These are phyloP conservation scores for Alternaria sp. DNA, from an alignment of 2,329 filamentous ascomycete genomes.

Conservation along the genomic window DNA sequence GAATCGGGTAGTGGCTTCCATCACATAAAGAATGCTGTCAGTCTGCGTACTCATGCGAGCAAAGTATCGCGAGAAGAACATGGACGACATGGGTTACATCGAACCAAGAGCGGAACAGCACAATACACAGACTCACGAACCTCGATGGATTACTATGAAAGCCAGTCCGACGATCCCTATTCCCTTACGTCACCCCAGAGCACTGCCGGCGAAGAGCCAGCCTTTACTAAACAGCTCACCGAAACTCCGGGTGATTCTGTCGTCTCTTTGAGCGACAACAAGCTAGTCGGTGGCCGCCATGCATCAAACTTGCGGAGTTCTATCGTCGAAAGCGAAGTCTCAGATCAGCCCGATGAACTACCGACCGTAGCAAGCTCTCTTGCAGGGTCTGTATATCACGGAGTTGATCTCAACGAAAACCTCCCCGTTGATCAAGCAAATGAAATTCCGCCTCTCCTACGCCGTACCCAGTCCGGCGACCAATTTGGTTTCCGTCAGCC, in stretches of 20 bases:
- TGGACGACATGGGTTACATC: slow-evolving; percentile 30
- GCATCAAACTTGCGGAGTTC: slow-evolving; percentile 22
- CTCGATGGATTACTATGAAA: slow-evolving; percentile 17
- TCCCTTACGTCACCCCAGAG: slow-evolving; percentile 25
- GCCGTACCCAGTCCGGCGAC: slow-evolving; percentile 68
- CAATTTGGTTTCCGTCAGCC: slow-evolving; percentile 36
- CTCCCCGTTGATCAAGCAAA: slow-evolving; percentile 57
- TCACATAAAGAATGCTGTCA: slow-evolving; percentile 85
- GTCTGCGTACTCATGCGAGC: slow-evolving; percentile 57
- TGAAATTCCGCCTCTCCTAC: slow-evolving; percentile 60
- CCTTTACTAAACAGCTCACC: slow-evolving; percentile 45
- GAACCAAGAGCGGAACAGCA: slow-evolving; percentile 28
- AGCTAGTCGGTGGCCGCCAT: slow-evolving; percentile 29
- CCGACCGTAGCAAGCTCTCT: slow-evolving; percentile 62
- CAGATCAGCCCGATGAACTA: slow-evolving; percentile 41
- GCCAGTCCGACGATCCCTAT: slow-evolving; percentile 18
- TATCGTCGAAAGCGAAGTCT: slow-evolving; percentile 30
- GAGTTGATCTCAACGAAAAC: slow-evolving; percentile 61
- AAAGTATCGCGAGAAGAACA: slow-evolving; percentile 51
- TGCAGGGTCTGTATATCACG: slow-evolving; percentile 66
- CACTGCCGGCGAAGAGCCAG: slow-evolving; percentile 32
- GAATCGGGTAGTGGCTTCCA: slow-evolving; percentile 85
- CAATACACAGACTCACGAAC: slow-evolving; percentile 21
- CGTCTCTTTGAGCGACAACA: slow-evolving; percentile 30
- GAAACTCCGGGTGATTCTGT: slow-evolving; percentile 46